Base-by-base conservation (phyloP, 139 green algal species). In the Picochlorum sp. region DNA sequence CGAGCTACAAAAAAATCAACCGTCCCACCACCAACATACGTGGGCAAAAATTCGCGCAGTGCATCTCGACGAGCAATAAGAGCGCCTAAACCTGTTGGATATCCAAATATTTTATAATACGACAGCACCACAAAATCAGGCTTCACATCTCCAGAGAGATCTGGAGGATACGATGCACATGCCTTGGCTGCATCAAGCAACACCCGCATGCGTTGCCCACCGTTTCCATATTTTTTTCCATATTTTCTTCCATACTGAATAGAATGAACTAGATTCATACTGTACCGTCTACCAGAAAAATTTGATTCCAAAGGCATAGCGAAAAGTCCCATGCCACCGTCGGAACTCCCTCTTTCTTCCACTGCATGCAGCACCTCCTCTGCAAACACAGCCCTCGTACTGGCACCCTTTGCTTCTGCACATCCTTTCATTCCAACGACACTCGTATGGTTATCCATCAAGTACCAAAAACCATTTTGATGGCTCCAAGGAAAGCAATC, bases 91-190 rank as follows among this genome's bases (percentile, higher is more conserved):
- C 90, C 72, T 6, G 84, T 86, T 10, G 84, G 84, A 26, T 83
- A 87, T 14, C 85, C 87, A 57, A 95, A 94, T 4, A 95, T 79
- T 76, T 97, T 97, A 84, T 97, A 97, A 71, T 88, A 96, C 2
- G 88, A 96, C 30, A 97, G 68, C 2, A 70, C 87, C 44, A 95
- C 79, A 77, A 96, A 91, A 63, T 97, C 86, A 8, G 81, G 78
- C 6, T 72, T 68, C 34, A 41, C 34, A 23, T 63, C 21, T 24
- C 20, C 6, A 2, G 77, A 69, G 4, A 95, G 81, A 75, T 97
- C 82, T 16, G 90, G 90, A 4, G 90, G 90, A 0, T 23, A 8
- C 20, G 78, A 89, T 45, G 50, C 61, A 63, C 78, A 90, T 14
- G 73, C 86, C 75, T 97, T 97, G 59, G 90, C 90, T 0, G 88